Percentiles rank a stretch among this genome's conserved stretches.
Evolutionary conservation across 805 yeast genomes (phyloP).

Genomic region (Sungouiozyma intestinalis): DNA sequence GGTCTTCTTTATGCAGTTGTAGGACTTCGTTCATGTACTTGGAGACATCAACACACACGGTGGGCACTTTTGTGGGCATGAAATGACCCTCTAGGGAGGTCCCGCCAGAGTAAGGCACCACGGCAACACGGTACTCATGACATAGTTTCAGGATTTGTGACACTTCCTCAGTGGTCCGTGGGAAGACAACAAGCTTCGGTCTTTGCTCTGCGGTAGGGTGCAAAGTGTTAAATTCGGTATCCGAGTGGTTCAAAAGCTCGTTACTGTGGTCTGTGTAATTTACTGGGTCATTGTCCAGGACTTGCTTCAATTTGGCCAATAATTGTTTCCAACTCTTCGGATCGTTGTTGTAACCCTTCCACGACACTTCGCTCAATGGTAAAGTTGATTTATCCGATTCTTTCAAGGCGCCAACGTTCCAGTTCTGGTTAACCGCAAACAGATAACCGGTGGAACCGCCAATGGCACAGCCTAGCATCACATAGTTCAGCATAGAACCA

Average conservation of each 20-base stretch:
- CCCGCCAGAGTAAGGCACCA: slow-evolving; percentile 72
- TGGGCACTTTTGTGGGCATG: slow-evolving; percentile 59
- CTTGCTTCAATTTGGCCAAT: slow-evolving; percentile 31
- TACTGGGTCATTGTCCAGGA: slow-evolving; percentile 31
- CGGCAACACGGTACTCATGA: slow-evolving; percentile 51
- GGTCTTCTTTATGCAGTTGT: slow-evolving; percentile 47
- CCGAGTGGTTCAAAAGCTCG: slow-evolving; percentile 45
- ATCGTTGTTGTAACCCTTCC: slow-evolving; percentile 29
- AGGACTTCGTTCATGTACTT: slow-evolving; percentile 46
- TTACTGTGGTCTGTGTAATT: slow-evolving; percentile 25
- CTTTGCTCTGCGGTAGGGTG: slow-evolving; percentile 48
- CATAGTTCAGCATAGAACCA: not conserved
- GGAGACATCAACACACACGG: slow-evolving; percentile 50
- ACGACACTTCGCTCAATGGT: slow-evolving; percentile 11
- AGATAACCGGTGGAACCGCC: not conserved
- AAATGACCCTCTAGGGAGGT: slow-evolving; percentile 79
- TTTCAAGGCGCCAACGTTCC: not conserved
- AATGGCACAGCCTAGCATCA: not conserved
- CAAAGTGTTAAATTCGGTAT: slow-evolving; percentile 51
- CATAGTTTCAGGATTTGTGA: slow-evolving; percentile 52
- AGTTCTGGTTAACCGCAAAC: not conserved
- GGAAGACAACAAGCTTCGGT: slow-evolving; percentile 52
- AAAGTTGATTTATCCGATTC: slow-evolving; percentile 9
- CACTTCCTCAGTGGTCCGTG: slow-evolving; percentile 56
- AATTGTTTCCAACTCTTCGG: slow-evolving; percentile 32